Conservation (phyloP, 2,329 filamentous ascomycete species). For the Trichophyton simii region DNA sequence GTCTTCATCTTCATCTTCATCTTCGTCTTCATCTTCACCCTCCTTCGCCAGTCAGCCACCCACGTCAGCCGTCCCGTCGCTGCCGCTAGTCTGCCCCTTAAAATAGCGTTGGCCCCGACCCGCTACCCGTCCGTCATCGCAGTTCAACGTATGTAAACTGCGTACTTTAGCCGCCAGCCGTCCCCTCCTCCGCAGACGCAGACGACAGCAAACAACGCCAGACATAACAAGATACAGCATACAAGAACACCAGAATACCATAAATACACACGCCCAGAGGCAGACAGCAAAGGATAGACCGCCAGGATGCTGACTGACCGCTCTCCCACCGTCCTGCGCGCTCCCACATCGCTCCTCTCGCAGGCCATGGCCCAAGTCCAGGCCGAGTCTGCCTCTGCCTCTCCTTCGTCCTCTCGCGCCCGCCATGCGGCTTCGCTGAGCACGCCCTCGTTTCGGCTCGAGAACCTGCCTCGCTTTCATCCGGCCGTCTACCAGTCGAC, state of each 20-base stretch:
- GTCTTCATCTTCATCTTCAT: background rate
- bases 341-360: background rate
- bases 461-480: conserved; percentile 34
- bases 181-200: background rate
- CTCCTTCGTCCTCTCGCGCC: conserved; percentile 7
- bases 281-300: background rate
- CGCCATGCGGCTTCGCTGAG: conserved; percentile 8
- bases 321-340: background rate
- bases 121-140: background rate
- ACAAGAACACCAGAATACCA: background rate
- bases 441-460: conserved; percentile 21
- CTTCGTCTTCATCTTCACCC: background rate
- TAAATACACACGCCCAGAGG: background rate
- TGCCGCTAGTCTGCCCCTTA: background rate
- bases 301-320: conserved; percentile 1
- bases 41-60: background rate
- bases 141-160: too few species aligned
- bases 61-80: background rate
- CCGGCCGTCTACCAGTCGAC: conserved; percentile 32
- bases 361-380: conserved; percentile 4
- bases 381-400: conserved; percentile 4
- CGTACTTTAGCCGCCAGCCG: background rate
- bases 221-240: background rate
- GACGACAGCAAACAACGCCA: background rate
- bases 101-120: background rate